Percentiles rank a stretch among this genome's conserved stretches.
These are phyloP conservation scores for Larix sibirica DNA, from an alignment of 83 land plant species.

Conservation along the genomic window DNA sequence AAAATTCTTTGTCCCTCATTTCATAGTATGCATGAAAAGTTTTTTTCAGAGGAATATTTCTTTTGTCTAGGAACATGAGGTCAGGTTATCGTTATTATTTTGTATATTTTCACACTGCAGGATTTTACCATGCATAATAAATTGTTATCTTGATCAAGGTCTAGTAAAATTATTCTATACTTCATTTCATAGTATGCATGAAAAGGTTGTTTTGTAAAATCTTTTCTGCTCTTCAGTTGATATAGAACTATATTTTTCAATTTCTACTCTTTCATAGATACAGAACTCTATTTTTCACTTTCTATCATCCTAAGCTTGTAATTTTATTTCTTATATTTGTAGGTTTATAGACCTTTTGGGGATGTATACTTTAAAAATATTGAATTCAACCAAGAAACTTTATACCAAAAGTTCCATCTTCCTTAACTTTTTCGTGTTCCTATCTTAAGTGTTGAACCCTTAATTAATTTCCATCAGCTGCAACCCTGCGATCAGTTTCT, in stretches of 20 bases:
- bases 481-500: no score
- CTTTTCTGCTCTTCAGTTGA: no score
- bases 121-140: no score
- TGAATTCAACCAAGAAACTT: no score
- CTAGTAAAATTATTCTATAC: neutral
- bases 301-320: neutral
- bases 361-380: no score
- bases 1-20: no score
- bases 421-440: slow-evolving; percentile 10
- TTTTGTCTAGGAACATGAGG: neutral
- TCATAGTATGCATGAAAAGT: no score
- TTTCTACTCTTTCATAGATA: neutral
- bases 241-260: no score
- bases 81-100: neutral
- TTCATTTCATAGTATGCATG: neutral
- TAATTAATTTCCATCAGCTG: no score
- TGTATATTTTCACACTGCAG: neutral
- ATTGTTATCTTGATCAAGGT: neutral
- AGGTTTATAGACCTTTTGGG: no score
- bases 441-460: slow-evolving; percentile 35
- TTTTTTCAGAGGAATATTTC: neutral
- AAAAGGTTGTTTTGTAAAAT: neutral
- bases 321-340: neutral
- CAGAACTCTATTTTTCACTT: neutral
- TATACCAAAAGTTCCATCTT: no score